These are phyloP conservation scores for Magnolia sinica DNA, from an alignment of 164 flowering plant genomes.

Conservation along the genomic window DNA sequence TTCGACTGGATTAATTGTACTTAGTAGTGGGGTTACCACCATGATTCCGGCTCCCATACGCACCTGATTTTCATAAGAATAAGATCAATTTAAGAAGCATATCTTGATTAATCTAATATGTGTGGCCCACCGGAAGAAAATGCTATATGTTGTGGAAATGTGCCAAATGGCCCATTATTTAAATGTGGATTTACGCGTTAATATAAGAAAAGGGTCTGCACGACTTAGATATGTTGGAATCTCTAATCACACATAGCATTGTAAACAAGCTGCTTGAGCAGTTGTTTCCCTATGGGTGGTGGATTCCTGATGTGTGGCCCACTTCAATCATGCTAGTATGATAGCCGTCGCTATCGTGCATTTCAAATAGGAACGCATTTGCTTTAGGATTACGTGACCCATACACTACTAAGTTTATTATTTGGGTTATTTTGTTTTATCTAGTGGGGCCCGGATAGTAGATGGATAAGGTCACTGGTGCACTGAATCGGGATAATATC, in stretches of 20 bases:
- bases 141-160: neutral
- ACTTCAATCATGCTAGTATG: neutral
- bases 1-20: too few relatives aligned
- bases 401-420: neutral
- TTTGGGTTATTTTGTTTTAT: too few relatives aligned
- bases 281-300: slow-evolving; percentile 27
- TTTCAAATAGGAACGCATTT: neutral
- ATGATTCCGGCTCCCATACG: neutral
- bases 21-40: too few relatives aligned
- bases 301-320: neutral
- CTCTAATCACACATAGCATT: slow-evolving; percentile 24
- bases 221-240: slow-evolving; percentile 33
- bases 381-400: neutral
- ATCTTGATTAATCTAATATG: neutral
- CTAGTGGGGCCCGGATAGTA: too few relatives aligned
- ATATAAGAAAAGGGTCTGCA: neutral
- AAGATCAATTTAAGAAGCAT: neutral
- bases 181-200: neutral
- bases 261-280: slow-evolving; percentile 7
- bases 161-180: neutral
- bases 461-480: too few relatives aligned
- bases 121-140: neutral
- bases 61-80: neutral
- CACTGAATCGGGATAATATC: too few relatives aligned
- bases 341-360: neutral